phyloP scores from a whole-genome alignment of 2,329 filamentous ascomycete genomes.

The Sporothrix mexicana region DNA sequence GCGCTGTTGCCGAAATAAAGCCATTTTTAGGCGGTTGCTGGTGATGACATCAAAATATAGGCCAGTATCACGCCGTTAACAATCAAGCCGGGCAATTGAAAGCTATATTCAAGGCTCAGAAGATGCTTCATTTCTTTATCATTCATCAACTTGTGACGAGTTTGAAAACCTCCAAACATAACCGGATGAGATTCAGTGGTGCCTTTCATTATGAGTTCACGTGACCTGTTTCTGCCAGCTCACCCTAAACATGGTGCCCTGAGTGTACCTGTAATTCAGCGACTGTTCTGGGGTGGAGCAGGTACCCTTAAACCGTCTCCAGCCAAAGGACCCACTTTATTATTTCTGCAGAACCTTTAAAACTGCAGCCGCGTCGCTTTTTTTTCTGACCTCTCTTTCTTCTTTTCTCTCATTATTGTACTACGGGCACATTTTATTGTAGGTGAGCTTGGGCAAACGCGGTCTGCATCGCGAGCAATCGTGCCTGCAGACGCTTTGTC shows the following conservation, averaged over 20 bases:
- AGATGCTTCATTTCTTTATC: no score
- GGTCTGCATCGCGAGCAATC: slow-evolving; percentile 33
- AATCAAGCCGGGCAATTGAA: background rate
- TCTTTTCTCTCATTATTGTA: slow-evolving; percentile 64
- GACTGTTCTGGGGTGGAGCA: background rate
- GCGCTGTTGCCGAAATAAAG: background rate
- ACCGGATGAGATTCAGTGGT: background rate
- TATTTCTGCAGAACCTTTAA: slow-evolving; percentile 36
- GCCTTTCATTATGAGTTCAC: background rate
- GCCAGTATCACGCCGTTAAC: background rate
- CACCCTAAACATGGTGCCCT: background rate
- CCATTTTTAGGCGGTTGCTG: background rate
- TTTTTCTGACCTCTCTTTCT: slow-evolving; percentile 44
- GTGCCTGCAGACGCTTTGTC: background rate
- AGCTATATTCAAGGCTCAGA: background rate
- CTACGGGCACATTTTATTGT: slow-evolving; percentile 73
- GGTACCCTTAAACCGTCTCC: background rate
- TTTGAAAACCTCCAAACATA: no score
- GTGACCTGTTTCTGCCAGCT: background rate
- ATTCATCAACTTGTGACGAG: no score
- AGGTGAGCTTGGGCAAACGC: slow-evolving; percentile 64
- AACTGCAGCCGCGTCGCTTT: slow-evolving; percentile 35
- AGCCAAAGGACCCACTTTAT: background rate
- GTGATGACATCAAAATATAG: slow-evolving; percentile 13
- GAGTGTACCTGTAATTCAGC: slow-evolving; percentile 10